These are phyloP conservation scores for Capsicum chinense DNA, from an alignment of 257 asterid genomes.

Conservation along the genomic window DNA sequence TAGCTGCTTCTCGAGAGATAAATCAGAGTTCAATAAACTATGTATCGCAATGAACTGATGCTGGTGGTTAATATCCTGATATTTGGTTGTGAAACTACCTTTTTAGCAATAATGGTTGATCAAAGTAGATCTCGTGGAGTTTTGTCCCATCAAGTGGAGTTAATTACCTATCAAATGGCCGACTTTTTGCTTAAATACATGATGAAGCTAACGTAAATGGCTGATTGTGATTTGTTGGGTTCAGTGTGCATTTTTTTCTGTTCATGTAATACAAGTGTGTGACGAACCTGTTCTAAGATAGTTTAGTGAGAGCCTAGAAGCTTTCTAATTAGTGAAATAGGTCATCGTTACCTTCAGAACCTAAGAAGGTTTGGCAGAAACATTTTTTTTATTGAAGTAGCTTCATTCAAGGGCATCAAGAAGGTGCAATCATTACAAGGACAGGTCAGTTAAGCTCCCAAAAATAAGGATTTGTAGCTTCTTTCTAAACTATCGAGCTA, in stretches of 20 bases:
- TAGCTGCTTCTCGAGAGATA: too few species aligned
- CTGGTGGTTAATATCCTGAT: background rate
- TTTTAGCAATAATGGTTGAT: background rate
- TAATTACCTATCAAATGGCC: background rate
- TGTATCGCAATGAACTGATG: background rate
- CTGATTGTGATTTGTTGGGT: background rate
- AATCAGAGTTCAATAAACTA: background rate
- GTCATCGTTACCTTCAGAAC: background rate
- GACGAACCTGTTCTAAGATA: background rate
- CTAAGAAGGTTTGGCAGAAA: background rate
- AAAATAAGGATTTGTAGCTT: too few species aligned
- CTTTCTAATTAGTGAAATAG: constrained; percentile 21
- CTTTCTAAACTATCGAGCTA: too few species aligned
- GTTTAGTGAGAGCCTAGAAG: constrained; percentile 6
- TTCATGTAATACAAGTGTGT: constrained; percentile 4
- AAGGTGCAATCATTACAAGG: too few species aligned
- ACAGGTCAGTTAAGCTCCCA: too few species aligned
- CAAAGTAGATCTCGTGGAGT: background rate
- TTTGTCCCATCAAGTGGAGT: background rate
- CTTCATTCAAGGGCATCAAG: too few species aligned
- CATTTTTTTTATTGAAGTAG: too few species aligned
- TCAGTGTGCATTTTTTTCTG: background rate
- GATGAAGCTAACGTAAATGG: background rate
- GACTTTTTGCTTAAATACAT: background rate
- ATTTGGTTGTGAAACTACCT: constrained; percentile 22